phyloP scores from a whole-genome alignment of 345 rosid genomes.

The Camelina hispida region DNA sequence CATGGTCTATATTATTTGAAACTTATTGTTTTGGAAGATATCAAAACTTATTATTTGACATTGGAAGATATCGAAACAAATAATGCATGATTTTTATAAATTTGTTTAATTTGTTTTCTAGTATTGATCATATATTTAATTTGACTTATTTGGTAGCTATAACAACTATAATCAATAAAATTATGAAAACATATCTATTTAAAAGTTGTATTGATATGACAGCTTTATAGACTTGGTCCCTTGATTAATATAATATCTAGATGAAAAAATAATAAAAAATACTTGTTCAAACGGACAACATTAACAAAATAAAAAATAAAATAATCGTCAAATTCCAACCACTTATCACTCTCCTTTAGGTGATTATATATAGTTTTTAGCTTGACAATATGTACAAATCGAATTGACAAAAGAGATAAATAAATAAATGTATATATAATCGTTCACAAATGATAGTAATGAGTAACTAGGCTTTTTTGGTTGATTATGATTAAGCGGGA shows the following conservation, averaged over 20 bases:
- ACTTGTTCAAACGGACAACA: conserved; percentile 27
- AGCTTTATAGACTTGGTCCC: conserved; percentile 29
- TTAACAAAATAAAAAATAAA: neutral
- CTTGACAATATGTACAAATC: neutral
- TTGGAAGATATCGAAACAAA: conserved; percentile 27
- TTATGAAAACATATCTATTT: conserved; percentile 35
- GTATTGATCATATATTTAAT: neutral
- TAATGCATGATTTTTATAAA: neutral
- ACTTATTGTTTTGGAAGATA: too few relatives aligned
- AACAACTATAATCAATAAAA: conserved; percentile 14
- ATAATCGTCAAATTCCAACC: neutral
- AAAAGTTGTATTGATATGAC: conserved; percentile 38
- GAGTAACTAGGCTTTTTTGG: conserved; percentile 12
- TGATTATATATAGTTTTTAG: neutral
- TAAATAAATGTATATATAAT: neutral
- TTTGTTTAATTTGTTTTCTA: neutral
- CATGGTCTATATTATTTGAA: too few relatives aligned
- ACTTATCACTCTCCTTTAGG: neutral
- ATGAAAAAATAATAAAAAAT: neutral
- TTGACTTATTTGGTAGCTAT: neutral
- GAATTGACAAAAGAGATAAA: neutral
- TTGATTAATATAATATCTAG: neutral
- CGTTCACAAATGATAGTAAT: neutral
- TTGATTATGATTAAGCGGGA: conserved; percentile 24
- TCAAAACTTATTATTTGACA: too few relatives aligned